phyloP scores from a whole-genome alignment of 2,329 filamentous ascomycete genomes.

The Graphiopsis chlorocephala region DNA sequence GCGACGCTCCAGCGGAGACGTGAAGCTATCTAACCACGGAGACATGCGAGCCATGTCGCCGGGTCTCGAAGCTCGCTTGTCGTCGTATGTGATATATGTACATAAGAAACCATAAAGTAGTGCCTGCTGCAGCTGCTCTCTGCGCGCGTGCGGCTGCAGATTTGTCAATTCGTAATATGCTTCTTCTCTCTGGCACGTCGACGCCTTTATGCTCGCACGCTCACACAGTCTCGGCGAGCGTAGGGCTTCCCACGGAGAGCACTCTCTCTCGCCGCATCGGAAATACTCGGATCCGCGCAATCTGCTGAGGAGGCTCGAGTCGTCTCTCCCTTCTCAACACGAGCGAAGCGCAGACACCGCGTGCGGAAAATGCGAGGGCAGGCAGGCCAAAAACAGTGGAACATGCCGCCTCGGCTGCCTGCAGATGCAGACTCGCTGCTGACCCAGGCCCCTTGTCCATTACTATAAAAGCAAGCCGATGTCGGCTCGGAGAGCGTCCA shows the following conservation, averaged over 20 bases:
- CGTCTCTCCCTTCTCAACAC: slow-evolving; percentile 4
- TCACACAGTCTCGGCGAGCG: not conserved
- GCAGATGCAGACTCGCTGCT: slow-evolving; percentile 2
- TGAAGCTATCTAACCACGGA: not conserved
- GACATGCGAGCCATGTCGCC: not conserved
- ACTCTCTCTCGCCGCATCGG: slow-evolving; percentile 3
- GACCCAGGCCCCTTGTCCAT: not conserved
- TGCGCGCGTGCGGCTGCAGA: not conserved
- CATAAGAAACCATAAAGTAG: slow-evolving; percentile 5
- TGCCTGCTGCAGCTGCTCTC: not conserved
- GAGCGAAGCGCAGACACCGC: not conserved
- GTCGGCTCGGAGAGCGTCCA: not conserved
- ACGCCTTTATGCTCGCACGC: not conserved
- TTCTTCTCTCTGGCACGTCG: not conserved
- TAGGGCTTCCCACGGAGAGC: not conserved
- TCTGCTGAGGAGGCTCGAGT: slow-evolving; percentile 10
- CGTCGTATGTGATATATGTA: not conserved
- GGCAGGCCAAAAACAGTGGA: not conserved
- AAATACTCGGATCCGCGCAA: slow-evolving; percentile 6
- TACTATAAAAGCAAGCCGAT: slow-evolving; percentile 6
- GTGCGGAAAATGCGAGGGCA: not conserved
- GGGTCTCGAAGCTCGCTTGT: slow-evolving; percentile 7
- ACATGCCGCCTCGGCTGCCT: slow-evolving; percentile 9
- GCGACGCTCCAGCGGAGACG: slow-evolving; percentile 1
- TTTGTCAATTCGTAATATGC: not conserved